phyloP scores from a whole-genome alignment of 2,329 filamentous ascomycete genomes.

The Colletotrichum sp. region DNA sequence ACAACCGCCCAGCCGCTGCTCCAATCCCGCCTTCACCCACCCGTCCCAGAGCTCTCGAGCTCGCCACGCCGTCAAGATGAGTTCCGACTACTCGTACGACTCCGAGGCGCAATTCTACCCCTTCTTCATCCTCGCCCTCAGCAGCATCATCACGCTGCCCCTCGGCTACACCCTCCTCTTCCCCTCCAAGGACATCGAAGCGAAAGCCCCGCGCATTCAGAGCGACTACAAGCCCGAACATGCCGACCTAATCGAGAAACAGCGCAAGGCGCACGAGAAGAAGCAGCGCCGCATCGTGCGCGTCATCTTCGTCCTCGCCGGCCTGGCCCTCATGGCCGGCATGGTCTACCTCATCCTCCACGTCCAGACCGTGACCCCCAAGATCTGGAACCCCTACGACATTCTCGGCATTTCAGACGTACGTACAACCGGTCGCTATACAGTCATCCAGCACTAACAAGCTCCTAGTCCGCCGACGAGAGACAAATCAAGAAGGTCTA shows the following conservation, averaged over 20 bases:
- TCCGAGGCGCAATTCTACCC: conserved; percentile 98
- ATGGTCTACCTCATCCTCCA: conserved; percentile 92
- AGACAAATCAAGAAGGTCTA: conserved; percentile 93
- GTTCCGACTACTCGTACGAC: conserved; percentile 97
- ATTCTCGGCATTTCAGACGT: conserved; percentile 87
- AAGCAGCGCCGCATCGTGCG: conserved; percentile 90
- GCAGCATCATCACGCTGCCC: conserved; percentile 85
- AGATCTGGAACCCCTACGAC: conserved; percentile 97
- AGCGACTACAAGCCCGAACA: conserved; percentile 82
- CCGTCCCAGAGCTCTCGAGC: conserved; percentile 33
- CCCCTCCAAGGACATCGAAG: conserved; percentile 77
- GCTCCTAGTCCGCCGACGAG: conserved; percentile 73
- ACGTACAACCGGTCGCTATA: conserved; percentile 31
- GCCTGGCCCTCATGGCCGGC: conserved; percentile 84
- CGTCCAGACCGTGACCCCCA: conserved; percentile 72
- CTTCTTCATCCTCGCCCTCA: conserved; percentile 94
- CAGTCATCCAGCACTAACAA: conserved; percentile 2
- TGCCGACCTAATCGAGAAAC: conserved; percentile 80
- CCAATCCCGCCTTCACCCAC: background rate
- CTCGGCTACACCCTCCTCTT: conserved; percentile 88
- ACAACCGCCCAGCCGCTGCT: background rate
- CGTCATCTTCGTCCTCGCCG: conserved; percentile 73
- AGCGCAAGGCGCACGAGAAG: conserved; percentile 86
- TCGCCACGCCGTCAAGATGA: conserved; percentile 65
- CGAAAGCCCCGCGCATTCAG: conserved; percentile 81